phyloP scores from a whole-genome alignment of 1,284 basidiomycete species.

The Lignosus rhinocerotis region DNA sequence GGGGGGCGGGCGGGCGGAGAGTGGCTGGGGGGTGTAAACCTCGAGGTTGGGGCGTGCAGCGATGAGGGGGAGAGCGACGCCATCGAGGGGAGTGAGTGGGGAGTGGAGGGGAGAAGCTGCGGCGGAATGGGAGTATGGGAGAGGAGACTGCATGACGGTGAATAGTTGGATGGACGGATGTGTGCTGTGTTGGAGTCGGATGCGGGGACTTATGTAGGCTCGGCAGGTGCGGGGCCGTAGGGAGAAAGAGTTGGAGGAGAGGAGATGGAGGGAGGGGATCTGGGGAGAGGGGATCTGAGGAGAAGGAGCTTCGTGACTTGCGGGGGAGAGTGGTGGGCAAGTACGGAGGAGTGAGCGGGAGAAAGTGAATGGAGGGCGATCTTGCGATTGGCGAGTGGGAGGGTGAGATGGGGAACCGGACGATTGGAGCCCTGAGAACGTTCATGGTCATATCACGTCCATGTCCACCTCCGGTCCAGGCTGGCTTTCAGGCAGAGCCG shows the following conservation, averaged over 20 bases:
- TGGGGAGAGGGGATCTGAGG: not conserved
- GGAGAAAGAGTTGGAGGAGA: too few relatives aligned
- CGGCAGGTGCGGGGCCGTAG: not conserved
- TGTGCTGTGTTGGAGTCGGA: not conserved
- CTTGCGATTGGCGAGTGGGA: not conserved
- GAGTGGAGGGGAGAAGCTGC: not conserved
- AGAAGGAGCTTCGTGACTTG: not conserved
- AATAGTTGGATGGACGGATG: not conserved
- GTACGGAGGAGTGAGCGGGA: not conserved
- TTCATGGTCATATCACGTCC: constrained; percentile 6
- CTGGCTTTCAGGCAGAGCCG: not conserved
- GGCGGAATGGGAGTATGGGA: not conserved
- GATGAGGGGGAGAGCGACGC: not conserved
- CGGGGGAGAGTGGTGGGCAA: not conserved
- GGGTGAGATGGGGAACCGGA: not conserved
- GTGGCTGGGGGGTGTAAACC: constrained; percentile 6
- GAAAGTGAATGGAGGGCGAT: not conserved
- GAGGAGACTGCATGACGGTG: constrained; percentile 2
- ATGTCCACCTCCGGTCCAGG: too few relatives aligned
- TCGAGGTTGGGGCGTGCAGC: constrained; percentile 12
- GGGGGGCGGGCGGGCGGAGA: not conserved
- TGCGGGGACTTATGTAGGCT: not conserved
- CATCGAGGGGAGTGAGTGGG: not conserved
- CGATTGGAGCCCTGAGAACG: constrained; percentile 10
- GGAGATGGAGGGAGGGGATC: not conserved